Evolutionary conservation across 495 filamentous ascomycete species (phyloP), one percentile per base, ranked within the genome.

Genomic region (Entonaema liquescens): DNA sequence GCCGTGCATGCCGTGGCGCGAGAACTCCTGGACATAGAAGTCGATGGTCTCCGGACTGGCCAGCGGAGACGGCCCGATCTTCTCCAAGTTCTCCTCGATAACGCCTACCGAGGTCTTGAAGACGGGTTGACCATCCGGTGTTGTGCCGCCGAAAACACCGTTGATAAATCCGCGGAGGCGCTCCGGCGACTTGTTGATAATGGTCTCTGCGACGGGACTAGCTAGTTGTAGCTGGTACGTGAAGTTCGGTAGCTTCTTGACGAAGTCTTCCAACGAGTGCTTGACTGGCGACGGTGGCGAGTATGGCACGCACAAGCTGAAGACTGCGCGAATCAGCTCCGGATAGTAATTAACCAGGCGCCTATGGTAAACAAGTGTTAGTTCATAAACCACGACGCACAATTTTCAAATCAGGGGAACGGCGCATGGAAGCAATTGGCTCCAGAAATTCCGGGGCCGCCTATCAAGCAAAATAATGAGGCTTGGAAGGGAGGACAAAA

Each of bases 211-310:
- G 11, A 90, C 87, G 0, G 86, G 85, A 26, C 88, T 85, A 0
- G 81, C 83, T 33, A 98, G 86, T 36, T 94, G 92, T 38, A 96
- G 71, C 81, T 98, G 95, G 77, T 98, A 98, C 19, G 72, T 83
- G 75, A 93, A 93, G 69, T 92, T 89, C n/a, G 93, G 93, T 40
- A 90, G 64, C 12, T 71, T 85, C 9, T 79, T 74, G 5, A 91
- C 86, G 2, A 93, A 66, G 3, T 87, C 65, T 56, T 90, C 83
- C 0, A 89, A 70, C 0, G 87, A 74, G 3, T 84, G 17, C 64
- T 83, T 90, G 33, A 77, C 71, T 50, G 81, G 77, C 1, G 70
- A 62, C 0, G 89, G 89, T 11, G 87, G 74, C 2, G 70, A 59
- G 76, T 88, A 97, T 0, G 94, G 91, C 4, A 93, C 93, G 76